phyloP scores from a whole-genome alignment of 495 filamentous ascomycete species.

The Trichoderma asperelloides region DNA sequence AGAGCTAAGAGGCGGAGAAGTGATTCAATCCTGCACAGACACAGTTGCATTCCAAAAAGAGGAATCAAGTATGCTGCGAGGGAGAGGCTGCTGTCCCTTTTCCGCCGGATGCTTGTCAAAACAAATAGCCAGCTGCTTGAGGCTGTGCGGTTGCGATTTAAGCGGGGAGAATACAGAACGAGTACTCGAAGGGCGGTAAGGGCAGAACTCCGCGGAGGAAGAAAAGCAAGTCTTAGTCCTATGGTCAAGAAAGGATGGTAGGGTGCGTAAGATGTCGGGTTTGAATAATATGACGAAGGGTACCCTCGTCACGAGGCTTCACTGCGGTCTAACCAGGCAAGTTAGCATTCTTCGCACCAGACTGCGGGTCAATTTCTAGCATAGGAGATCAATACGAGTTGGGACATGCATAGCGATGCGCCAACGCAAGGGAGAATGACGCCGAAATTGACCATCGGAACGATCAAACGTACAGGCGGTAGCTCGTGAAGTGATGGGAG shows the following conservation, averaged over 20 bases:
- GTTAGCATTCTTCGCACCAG: conserved; percentile 1
- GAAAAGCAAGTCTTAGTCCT: background rate
- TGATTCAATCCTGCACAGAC: background rate
- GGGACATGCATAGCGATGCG: conserved; percentile 3
- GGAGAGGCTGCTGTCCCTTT: background rate
- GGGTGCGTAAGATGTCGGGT: background rate
- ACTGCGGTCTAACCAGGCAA: background rate
- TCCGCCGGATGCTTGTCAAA: background rate
- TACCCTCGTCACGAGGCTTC: background rate
- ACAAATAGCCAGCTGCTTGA: background rate
- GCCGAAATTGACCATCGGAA: conserved; percentile 3
- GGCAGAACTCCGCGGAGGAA: background rate
- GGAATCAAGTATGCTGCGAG: background rate
- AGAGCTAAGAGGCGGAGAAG: background rate
- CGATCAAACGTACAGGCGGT: background rate
- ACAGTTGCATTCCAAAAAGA: conserved; percentile 7
- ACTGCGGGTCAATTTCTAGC: background rate
- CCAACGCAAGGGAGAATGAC: conserved; percentile 5
- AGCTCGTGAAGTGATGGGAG: background rate
- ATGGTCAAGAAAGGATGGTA: too few relatives aligned
- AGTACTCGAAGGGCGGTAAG: background rate
- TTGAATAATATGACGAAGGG: background rate
- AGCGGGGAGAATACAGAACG: background rate
- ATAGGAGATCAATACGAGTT: background rate
- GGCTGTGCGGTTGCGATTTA: background rate